Evolutionary conservation across 495 filamentous ascomycete genomes (phyloP), one percentile per base, ranked within the genome.

Genomic region (Elasticomyces elasticus): DNA sequence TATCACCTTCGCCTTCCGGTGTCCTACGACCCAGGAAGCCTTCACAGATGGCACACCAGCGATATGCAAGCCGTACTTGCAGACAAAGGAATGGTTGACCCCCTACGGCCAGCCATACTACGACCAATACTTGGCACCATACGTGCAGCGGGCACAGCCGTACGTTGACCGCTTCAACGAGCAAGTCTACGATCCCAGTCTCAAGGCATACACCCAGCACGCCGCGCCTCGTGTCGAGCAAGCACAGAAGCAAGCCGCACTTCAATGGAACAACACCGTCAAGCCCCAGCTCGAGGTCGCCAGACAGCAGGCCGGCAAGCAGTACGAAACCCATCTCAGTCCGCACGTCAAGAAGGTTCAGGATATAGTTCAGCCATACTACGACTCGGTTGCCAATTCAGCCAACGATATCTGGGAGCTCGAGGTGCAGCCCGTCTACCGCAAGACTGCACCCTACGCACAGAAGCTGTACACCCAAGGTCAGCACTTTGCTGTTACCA

Each of bases 31-130:
- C 13, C 69, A 81, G 47, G 75, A 80, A 19, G 77, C 78, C 1
- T 72, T 91, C 62, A 82, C 76, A 43, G 77, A 84, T 24, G 67
- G 74, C 22, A 89, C 89, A 11, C 87, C 91, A 1, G 74, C 69
- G 46, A 79, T 97, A 27, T 99, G 94, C 75, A 84, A 83, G 63
- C 85, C 87, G 3, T 94, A 91, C 64, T 78, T 95, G 48, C 74
- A 81, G 45, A 70, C 80, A 48, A 81, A 82, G 52, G 77, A 83
- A 2, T 74, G 83, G 35, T 70, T 87, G 43, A 69, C 78, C 25
- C 92, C 94, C 7, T 82, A 92, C 64, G 59, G 94, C 30, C 74
- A 80, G 42, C 94, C 94, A 22, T 96, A 95, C 70, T 97, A 95
- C 66, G 72, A 90, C 55, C 63, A 75, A 28, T 95, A 95, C 61